Percentiles rank a stretch among this genome's conserved stretches.
Evolutionary conservation across 768 basidiomycete species (phyloP).

Genomic region (Naganishia onofrii): DNA sequence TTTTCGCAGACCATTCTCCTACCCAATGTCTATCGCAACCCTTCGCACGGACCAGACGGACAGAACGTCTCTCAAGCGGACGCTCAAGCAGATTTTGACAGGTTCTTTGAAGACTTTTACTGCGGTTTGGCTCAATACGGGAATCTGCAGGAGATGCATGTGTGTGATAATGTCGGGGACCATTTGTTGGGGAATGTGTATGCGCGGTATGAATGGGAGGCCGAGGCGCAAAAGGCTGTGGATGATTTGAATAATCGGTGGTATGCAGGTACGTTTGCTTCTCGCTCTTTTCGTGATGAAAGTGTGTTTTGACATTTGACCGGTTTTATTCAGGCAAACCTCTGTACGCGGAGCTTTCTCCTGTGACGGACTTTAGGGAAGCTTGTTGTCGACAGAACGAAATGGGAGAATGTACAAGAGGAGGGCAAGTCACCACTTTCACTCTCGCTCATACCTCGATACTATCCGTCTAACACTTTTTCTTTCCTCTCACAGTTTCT

Average conservation of each 20-base stretch:
- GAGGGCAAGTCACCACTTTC: conserved; percentile 54
- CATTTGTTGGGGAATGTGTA: conserved; percentile 97
- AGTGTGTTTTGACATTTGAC: conserved; percentile 4
- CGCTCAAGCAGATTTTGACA: conserved; percentile 54
- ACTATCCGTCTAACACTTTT: neutral
- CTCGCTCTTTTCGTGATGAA: neutral
- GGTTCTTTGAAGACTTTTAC: conserved; percentile 72
- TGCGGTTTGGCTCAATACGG: conserved; percentile 92
- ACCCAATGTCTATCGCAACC: conserved; percentile 98
- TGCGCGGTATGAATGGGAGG: conserved; percentile 97
- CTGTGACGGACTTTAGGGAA: conserved; percentile 97
- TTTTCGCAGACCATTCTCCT: conserved; percentile 96
- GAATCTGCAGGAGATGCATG: conserved; percentile 90
- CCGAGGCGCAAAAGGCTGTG: conserved; percentile 89
- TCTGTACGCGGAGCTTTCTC: conserved; percentile 92
- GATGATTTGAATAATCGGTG: conserved; percentile 91
- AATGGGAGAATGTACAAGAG: conserved; percentile 95
- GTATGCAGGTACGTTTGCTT: conserved; percentile 73
- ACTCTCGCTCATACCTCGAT: neutral
- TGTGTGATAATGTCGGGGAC: conserved; percentile 99
- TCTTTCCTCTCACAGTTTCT: conserved; percentile 64
- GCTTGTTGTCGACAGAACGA: conserved; percentile 99
- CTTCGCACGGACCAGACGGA: conserved; percentile 65
- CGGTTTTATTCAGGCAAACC: conserved; percentile 67
- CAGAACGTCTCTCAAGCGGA: conserved; percentile 73